These are phyloP conservation scores for Pichia nanzhaoensis DNA, from an alignment of 805 yeast genomes.

Conservation along the genomic window DNA sequence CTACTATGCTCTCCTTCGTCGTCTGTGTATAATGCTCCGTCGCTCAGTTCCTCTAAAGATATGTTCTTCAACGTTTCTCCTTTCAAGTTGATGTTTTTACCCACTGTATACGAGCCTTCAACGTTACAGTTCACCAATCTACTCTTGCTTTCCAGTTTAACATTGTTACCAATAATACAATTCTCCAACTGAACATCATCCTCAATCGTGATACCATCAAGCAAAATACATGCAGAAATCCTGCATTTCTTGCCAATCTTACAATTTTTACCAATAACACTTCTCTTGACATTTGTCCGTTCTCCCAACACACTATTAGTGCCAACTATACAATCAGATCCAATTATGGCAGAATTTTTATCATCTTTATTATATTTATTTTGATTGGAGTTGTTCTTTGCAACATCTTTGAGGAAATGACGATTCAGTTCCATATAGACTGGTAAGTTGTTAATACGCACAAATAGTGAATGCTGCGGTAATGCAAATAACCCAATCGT, in stretches of 20 bases:
- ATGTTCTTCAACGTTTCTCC: conserved; percentile 34
- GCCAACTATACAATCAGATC: conserved; percentile 82
- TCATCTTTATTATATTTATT: conserved; percentile 30
- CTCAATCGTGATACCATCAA: conserved; percentile 64
- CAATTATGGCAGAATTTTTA: conserved; percentile 60
- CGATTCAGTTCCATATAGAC: conserved; percentile 90
- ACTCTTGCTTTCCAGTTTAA: conserved; percentile 55
- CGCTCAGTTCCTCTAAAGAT: conserved; percentile 28
- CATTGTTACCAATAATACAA: conserved; percentile 73
- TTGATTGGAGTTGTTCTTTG: conserved; percentile 30
- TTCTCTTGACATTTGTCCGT: conserved; percentile 76
- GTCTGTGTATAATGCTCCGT: conserved; percentile 15
- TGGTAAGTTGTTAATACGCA: conserved; percentile 70
- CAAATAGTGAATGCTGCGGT: conserved; percentile 63
- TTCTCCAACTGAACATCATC: conserved; percentile 80
- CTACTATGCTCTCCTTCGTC: too few relatives aligned
- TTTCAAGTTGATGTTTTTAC: conserved; percentile 41
- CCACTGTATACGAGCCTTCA: conserved; percentile 70
- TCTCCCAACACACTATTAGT: conserved; percentile 64
- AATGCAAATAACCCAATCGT: conserved; percentile 64
- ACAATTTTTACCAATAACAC: conserved; percentile 73
- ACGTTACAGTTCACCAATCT: conserved; percentile 76
- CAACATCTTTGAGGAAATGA: conserved; percentile 59
- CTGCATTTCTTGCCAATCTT: conserved; percentile 80
- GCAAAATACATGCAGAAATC: conserved; percentile 75